Percentiles rank a stretch among this genome's conserved stretches.
Evolutionary conservation across 495 filamentous ascomycete genomes (phyloP).

Genomic region (Halenospora varia): DNA sequence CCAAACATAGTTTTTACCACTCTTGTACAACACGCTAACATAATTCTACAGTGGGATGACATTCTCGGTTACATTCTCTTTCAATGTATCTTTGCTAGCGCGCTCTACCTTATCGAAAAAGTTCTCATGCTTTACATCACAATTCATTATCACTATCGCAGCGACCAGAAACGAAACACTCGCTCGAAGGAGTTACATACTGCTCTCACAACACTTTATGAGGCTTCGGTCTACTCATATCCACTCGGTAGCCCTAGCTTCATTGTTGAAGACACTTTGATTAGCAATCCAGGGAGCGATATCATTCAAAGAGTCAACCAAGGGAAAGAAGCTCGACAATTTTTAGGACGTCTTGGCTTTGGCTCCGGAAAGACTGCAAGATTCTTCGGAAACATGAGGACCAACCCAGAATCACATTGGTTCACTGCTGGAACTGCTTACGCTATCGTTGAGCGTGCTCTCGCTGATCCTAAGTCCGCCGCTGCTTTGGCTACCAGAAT

Average conservation of each 20-base stretch:
- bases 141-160: slow-evolving; percentile 79
- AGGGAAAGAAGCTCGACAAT: slow-evolving; percentile 14
- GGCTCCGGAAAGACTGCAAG: slow-evolving; percentile 25
- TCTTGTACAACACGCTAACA: background rate
- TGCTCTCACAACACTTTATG: slow-evolving; percentile 65
- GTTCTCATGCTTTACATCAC: slow-evolving; percentile 70
- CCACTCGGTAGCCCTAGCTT: slow-evolving; percentile 23
- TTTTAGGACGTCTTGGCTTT: slow-evolving; percentile 24
- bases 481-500: slow-evolving; percentile 62
- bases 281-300: slow-evolving; percentile 26
- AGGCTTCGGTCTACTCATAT: slow-evolving; percentile 52
- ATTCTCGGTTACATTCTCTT: background rate
- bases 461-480: slow-evolving; percentile 28
- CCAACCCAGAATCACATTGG: slow-evolving; percentile 26
- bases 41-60: background rate
- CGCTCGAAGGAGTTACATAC: slow-evolving; percentile 66
- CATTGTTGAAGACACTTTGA: slow-evolving; percentile 23
- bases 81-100: slow-evolving; percentile 9
- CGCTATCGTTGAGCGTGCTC: slow-evolving; percentile 27
- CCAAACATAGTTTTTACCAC: too few relatives aligned
- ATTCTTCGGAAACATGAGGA: slow-evolving; percentile 28
- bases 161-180: slow-evolving; percentile 58
- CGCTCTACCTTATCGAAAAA: slow-evolving; percentile 63
- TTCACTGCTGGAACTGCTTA: slow-evolving; percentile 24
- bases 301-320: slow-evolving; percentile 19